phyloP scores from a whole-genome alignment of 257 asterid species.

The Oldenlandia corymbosa region DNA sequence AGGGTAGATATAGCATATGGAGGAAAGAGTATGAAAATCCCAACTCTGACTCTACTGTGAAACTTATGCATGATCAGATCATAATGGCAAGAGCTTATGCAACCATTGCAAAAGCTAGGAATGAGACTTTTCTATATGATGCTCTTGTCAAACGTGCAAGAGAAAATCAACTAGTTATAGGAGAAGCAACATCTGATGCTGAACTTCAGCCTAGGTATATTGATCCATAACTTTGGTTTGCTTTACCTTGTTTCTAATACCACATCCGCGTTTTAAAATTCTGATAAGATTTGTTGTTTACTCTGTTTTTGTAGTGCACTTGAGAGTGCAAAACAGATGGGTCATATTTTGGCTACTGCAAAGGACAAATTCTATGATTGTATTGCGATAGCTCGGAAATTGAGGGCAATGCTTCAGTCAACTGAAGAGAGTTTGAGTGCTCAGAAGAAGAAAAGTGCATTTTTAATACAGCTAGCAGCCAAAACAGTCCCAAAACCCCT shows the following conservation, averaged over 20 bases:
- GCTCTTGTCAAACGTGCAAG: conserved; percentile 67
- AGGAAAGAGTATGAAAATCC: conserved; percentile 90
- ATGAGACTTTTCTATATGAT: conserved; percentile 53
- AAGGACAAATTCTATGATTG: conserved; percentile 79
- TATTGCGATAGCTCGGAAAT: conserved; percentile 62
- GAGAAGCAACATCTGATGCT: conserved; percentile 78
- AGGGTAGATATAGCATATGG: conserved; percentile 82
- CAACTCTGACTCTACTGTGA: conserved; percentile 71
- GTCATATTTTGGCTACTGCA: conserved; percentile 76
- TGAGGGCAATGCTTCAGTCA: conserved; percentile 89
- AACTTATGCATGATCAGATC: conserved; percentile 91
- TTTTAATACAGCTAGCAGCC: conserved; percentile 88
- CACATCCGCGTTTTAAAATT: conserved; percentile 18
- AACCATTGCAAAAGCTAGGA: conserved; percentile 79
- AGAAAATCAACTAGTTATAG: conserved; percentile 66
- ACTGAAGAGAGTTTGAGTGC: conserved; percentile 49
- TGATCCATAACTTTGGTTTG: conserved; percentile 18
- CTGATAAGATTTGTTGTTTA: conserved; percentile 14
- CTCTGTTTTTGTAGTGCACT: conserved; percentile 47
- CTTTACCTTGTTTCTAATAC: conserved; percentile 17
- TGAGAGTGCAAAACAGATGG: conserved; percentile 88
- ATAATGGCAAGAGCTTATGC: conserved; percentile 95
- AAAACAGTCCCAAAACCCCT: conserved; percentile 90
- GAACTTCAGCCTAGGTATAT: conserved; percentile 79
- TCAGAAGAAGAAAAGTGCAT: conserved; percentile 72